Evolutionary conservation across 169 alveolate species (phyloP).

Genomic region (Fabrea salina): DNA sequence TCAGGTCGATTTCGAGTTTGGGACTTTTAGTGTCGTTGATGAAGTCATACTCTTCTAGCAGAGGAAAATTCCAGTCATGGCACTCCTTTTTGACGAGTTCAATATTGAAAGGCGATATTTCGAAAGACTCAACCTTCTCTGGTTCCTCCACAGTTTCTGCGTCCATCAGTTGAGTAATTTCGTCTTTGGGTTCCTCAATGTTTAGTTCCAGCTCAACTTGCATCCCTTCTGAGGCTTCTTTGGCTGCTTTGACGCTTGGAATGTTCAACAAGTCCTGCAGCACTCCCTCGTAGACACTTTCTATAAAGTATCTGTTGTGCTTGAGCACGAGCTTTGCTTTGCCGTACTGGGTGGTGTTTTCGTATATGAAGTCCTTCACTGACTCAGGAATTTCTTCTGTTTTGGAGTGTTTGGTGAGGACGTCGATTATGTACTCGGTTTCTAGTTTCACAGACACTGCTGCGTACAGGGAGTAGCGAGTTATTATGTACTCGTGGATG

Average conservation of each 20-base stretch:
- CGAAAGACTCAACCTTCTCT: constrained; percentile 55
- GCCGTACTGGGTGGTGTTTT: constrained; percentile 86
- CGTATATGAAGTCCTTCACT: constrained; percentile 76
- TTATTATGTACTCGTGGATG: constrained; percentile 94
- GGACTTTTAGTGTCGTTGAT: constrained; percentile 88
- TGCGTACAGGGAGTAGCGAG: constrained; percentile 89
- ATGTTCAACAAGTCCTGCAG: constrained; percentile 80
- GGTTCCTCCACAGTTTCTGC: constrained; percentile 39
- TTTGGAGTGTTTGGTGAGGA: constrained; percentile 90
- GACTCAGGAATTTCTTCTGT: constrained; percentile 79
- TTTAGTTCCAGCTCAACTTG: constrained; percentile 40
- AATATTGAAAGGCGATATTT: constrained; percentile 83
- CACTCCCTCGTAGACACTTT: constrained; percentile 83
- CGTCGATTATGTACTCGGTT: constrained; percentile 88
- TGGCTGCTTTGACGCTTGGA: constrained; percentile 77
- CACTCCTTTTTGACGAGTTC: constrained; percentile 90
- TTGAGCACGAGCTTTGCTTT: constrained; percentile 91
- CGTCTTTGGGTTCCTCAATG: constrained; percentile 37
- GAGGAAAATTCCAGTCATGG: constrained; percentile 87
- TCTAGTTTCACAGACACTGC: constrained; percentile 95
- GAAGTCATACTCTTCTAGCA: constrained; percentile 97
- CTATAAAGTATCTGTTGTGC: constrained; percentile 92
- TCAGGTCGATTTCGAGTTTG: constrained; percentile 84
- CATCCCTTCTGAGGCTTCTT: constrained; percentile 38
- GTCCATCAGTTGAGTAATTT: constrained; percentile 38